Evolutionary conservation across 106 monocot genomes (phyloP), one percentile per base, ranked within the genome.

Genomic region (Platanthera guangdongensis): DNA sequence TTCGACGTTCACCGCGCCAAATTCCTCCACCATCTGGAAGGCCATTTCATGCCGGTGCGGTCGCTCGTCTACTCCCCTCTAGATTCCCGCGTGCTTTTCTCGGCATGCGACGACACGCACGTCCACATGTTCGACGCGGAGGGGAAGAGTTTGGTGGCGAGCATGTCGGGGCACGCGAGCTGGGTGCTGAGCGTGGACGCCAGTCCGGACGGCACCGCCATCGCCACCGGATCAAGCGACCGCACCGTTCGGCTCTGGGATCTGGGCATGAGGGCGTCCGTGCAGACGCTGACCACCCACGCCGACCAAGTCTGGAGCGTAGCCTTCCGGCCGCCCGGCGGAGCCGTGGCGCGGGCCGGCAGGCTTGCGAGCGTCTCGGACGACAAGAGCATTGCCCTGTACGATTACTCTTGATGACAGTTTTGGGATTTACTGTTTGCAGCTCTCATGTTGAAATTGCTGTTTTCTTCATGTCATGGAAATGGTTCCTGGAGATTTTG

Each of bases 191-290:
- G 86, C 49, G 83, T 99, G n/a, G 99, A 99, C 81, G 92, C 86
- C 7, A 94, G 94, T 71, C 94, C 92, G 8, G 99, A 99, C 62
- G 94, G 94, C 57, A 78, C 82, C 4, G 99, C 94, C 6, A 76
- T 99, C 18, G 99, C 94, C 13, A 99, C 94, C 0, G 94, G 99
- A 12, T 99, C 94, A 3, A 94, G 94, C 67, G 99, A 99, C 68
- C 80, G 88, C 48, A 99, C 99, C 8, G 94, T 99, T 10, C 81
- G 85, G 63, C 89, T 99, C 1, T 99, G 99, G 99, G 94, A 99
- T 80, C 68, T 99, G 48, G 80, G 79, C 54, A 99, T 87, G 94
- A 89, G 94, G 80, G 81, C 99, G 8, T 72, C 94, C 4, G 85
- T 92, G 80, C 99, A 99, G 87, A 87, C 90, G 0, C 90, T 99